phyloP scores from a whole-genome alignment of 371 early-diverging fungal genomes.

The Saksenaea vasiformis region DNA sequence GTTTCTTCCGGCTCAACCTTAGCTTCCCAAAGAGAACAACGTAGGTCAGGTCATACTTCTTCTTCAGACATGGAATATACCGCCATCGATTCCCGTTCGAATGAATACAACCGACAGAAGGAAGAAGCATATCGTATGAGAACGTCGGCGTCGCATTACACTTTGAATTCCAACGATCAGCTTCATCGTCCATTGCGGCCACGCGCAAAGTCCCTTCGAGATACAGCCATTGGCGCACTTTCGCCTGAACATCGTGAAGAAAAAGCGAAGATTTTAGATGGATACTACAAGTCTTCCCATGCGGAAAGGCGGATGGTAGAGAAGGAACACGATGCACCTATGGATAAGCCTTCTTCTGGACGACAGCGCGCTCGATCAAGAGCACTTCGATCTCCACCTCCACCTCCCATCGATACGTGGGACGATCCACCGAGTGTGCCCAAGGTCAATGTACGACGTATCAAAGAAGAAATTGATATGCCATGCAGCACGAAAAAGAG shows the following conservation, averaged over 20 bases:
- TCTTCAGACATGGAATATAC: too few relatives aligned
- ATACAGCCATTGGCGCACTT: neutral
- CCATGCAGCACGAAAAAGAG: neutral
- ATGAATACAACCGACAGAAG: neutral
- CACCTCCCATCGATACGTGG: slow-evolving; percentile 11
- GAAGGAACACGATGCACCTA: neutral
- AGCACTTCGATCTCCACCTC: slow-evolving; percentile 22
- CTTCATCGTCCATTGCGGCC: neutral
- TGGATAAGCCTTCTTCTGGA: slow-evolving; percentile 18
- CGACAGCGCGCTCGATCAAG: slow-evolving; percentile 20
- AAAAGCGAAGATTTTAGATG: neutral
- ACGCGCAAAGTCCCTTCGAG: neutral
- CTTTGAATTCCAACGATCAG: neutral
- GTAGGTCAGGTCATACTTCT: too few relatives aligned
- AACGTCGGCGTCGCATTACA: neutral
- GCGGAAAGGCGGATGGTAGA: neutral
- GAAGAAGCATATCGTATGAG: neutral
- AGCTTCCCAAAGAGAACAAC: neutral
- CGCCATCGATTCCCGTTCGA: neutral
- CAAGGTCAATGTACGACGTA: slow-evolving; percentile 24
- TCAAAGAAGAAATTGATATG: slow-evolving; percentile 16
- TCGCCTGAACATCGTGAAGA: neutral
- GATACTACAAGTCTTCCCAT: neutral
- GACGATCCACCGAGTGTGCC: slow-evolving; percentile 20
- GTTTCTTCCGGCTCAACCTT: neutral